Conservation (phyloP, 1,284 basidiomycete species). For the Salmacisia buchloeana region DNA sequence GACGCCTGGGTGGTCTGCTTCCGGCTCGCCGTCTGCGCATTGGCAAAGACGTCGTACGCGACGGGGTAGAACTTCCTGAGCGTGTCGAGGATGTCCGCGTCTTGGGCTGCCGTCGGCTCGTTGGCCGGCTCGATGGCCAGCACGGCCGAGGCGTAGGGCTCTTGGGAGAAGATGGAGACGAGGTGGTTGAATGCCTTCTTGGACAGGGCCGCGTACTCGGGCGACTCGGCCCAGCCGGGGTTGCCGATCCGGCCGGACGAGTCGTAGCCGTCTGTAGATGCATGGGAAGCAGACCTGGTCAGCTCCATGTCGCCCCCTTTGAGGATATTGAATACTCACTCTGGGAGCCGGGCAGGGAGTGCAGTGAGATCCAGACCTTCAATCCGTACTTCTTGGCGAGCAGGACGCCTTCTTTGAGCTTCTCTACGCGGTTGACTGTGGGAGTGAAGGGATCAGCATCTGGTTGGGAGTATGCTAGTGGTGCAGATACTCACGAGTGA, state of each 20-base stretch:
- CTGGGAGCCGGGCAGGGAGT: conserved; percentile 7
- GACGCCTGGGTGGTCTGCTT: background rate
- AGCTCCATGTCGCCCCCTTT: background rate
- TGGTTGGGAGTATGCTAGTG: no score
- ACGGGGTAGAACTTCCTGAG: conserved; percentile 16
- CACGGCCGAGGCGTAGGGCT: conserved; percentile 12
- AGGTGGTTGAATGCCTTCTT: conserved; percentile 9
- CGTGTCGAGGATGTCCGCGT: conserved; percentile 9
- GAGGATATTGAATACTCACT: background rate
- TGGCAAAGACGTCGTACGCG: conserved; percentile 9
- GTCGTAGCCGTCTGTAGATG: conserved; percentile 6
- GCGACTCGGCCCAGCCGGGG: background rate
- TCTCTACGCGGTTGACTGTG: conserved; percentile 7
- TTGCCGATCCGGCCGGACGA: background rate
- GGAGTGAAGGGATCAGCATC: background rate
- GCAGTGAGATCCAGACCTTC: conserved; percentile 13
- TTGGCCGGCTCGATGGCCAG: conserved; percentile 10
- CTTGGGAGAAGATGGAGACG: conserved; percentile 11
- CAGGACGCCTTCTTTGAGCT: conserved; percentile 13
- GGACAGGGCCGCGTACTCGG: conserved; percentile 1
- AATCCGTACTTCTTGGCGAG: conserved; percentile 9
- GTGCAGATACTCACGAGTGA: background rate
- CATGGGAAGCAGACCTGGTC: background rate
- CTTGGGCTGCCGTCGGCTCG: conserved; percentile 5
- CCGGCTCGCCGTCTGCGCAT: background rate